Base-by-base conservation (phyloP, 2,329 filamentous ascomycete species). In the Fusarium keratoplasticum region DNA sequence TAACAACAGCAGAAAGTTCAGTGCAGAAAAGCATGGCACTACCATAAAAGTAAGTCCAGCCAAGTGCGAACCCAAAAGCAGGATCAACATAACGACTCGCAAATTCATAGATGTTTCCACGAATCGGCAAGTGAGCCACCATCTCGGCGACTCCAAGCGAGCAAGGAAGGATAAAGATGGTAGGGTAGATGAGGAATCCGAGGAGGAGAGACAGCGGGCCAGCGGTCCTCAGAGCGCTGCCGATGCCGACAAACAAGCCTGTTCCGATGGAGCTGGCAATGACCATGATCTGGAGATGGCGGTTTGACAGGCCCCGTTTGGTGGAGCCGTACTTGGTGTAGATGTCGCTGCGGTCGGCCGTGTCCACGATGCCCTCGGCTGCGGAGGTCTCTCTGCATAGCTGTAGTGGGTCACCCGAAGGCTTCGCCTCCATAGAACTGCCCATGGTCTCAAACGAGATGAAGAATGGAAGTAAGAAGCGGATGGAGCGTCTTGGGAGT, bases 271-370 rank as follows among this genome's bases (percentile, higher is more conserved):
- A 82, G 42, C 84, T 83, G 14, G 82, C 84, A 14, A 86, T 84
- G 13, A 83, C 84, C 83, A 86, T 86, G 60, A 86, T 82, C 70
- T 86, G 84, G 16, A 86, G 83, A 64, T 85, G 84, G n/a, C 84
- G 82, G 9, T 82, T 60, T 4, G 72, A 67, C 10, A 80, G 72
- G 20, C 78, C 78, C n/a, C 78, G 78, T 13, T 76, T 64, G n/a
- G 52, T 57, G 16, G 77, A 31, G 29, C 59, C 59, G 40, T 61
- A 61, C 9, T 47, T 47, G 36, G 25, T 31, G 22, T 38, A 61
- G 5, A 47, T 14, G 13, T 42, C 40, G 9, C 7, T 38, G 6
- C 50, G 50, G 29, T 29, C 16, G 27, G 50, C 50, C 1, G 50
- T 33, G 1, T 54, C 50, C 29, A 54, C 18, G 29, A 54, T 33